phyloP scores from a whole-genome alignment of 441 rosid species.

The Rhodomyrtus psidioides region DNA sequence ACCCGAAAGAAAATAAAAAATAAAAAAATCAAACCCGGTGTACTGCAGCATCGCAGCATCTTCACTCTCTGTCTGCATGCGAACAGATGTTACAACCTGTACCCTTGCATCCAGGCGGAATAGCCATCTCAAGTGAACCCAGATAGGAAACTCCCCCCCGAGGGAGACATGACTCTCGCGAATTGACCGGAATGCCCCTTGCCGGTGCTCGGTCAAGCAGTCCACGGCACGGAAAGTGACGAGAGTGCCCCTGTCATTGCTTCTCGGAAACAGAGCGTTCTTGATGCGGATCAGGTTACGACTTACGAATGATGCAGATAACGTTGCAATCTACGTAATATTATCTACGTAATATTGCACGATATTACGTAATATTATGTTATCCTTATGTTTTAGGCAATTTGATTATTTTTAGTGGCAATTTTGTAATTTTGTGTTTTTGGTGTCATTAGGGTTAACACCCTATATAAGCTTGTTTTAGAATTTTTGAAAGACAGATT shows the following conservation, averaged over 20 bases:
- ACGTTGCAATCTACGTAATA: too few species aligned
- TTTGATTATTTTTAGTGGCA: too few species aligned
- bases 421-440: too few species aligned
- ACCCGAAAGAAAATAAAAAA: not conserved
- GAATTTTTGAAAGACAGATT: too few species aligned
- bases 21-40: not conserved
- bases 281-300: too few species aligned
- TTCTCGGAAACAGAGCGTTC: conserved; percentile 7
- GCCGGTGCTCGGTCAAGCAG: not conserved
- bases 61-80: not conserved
- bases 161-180: not conserved
- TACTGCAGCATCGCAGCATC: not conserved
- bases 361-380: too few species aligned
- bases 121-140: not conserved
- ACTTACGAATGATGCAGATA: too few species aligned
- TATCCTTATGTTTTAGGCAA: too few species aligned
- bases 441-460: too few species aligned
- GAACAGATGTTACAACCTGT: conserved; percentile 1
- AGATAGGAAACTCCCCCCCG: not conserved
- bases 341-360: too few species aligned
- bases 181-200: not conserved
- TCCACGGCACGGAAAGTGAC: not conserved
- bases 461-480: too few species aligned
- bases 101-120: not conserved
- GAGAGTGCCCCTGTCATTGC: conserved; percentile 8